These are phyloP conservation scores for Eucalyptus tenuipes DNA, from an alignment of 345 rosid species.

Conservation along the genomic window DNA sequence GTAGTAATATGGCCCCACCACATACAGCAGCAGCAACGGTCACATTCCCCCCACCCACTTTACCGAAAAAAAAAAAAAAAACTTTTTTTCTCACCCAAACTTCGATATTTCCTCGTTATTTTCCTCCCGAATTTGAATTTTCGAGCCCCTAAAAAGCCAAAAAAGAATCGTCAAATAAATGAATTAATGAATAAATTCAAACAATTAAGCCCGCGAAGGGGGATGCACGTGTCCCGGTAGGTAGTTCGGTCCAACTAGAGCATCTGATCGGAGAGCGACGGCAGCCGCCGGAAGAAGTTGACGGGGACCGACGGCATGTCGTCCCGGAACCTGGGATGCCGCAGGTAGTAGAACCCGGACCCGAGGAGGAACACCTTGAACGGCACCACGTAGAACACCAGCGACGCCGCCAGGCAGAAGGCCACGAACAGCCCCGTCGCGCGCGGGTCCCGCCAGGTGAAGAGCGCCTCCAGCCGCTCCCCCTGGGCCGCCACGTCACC, in stretches of 20 bases:
- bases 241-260: background rate
- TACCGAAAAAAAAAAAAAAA: background rate
- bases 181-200: background rate
- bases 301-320: conserved; percentile 73
- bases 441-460: conserved; percentile 80
- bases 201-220: background rate
- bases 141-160: background rate
- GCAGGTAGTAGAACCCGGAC: conserved; percentile 53
- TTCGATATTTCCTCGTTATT: background rate
- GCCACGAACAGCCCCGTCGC: conserved; percentile 72
- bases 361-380: conserved; percentile 50
- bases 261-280: conserved; percentile 75
- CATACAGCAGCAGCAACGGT: background rate
- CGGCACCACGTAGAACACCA: conserved; percentile 62
- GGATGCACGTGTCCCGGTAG: background rate
- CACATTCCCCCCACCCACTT: background rate
- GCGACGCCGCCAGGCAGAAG: conserved; percentile 53
- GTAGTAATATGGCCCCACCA: background rate
- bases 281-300: conserved; percentile 78
- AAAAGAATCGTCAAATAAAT: background rate
- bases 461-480: conserved; percentile 69
- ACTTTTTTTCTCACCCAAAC: background rate
- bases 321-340: conserved; percentile 83
- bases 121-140: background rate
- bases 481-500: conserved; percentile 91